Percentiles rank a stretch among this genome's conserved stretches.
Evolutionary conservation across 805 yeast genomes (phyloP).

Genomic region (Danielia reshetovae): DNA sequence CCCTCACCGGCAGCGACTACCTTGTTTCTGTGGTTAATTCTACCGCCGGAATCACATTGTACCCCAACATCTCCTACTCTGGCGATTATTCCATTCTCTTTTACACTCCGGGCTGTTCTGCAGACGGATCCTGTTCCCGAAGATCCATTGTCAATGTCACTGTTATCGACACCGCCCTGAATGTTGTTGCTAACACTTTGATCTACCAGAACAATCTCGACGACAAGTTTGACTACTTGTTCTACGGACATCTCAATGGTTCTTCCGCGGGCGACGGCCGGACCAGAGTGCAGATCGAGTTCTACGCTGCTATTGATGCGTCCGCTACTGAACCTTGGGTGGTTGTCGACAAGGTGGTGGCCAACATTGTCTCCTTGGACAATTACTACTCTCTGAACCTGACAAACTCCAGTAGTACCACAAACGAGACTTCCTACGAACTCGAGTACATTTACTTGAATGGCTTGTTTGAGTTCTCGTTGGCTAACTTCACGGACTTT

Average conservation of each 20-base stretch:
- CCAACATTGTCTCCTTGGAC: conserved; percentile 47
- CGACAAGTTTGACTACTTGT: conserved; percentile 77
- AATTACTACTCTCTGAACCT: conserved; percentile 22
- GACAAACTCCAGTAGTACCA: conserved; percentile 12
- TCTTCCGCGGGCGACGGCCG: conserved; percentile 25
- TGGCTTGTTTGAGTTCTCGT: conserved; percentile 81
- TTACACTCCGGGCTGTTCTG: conserved; percentile 83
- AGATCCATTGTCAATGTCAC: conserved; percentile 82
- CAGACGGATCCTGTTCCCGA: conserved; percentile 59
- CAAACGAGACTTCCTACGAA: conserved; percentile 12
- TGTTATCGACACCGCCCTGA: conserved; percentile 47
- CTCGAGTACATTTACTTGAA: conserved; percentile 44
- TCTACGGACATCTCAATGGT: conserved; percentile 61
- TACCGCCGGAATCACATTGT: conserved; percentile 40
- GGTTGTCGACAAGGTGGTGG: conserved; percentile 68
- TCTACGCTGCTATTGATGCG: conserved; percentile 18
- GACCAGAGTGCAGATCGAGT: conserved; percentile 29
- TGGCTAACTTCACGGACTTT: conserved; percentile 53
- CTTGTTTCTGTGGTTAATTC: conserved; percentile 24
- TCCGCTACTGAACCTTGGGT: conserved; percentile 35
- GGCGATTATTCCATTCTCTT: conserved; percentile 73
- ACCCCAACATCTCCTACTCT: conserved; percentile 64
- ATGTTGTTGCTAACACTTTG: conserved; percentile 36
- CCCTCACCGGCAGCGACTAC: conserved; percentile 28
- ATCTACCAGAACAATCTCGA: conserved; percentile 79